Percentiles rank a stretch among this genome's conserved stretches.
Evolutionary conservation across 257 asterid genomes (phyloP).

Genomic region (Nicotiana obtusifolia): DNA sequence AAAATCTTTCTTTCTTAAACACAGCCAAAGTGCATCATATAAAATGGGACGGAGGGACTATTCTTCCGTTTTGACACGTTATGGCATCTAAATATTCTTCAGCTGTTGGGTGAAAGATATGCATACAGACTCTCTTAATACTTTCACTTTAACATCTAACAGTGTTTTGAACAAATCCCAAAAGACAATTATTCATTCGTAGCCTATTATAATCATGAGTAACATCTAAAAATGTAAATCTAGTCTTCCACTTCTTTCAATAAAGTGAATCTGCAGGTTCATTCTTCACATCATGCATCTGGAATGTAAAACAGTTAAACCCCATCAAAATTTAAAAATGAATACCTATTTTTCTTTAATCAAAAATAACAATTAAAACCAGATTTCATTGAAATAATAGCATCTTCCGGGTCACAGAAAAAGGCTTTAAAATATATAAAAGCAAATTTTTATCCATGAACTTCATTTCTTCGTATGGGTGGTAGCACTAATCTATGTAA

Average conservation of each 20-base stretch:
- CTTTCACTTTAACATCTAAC: background rate
- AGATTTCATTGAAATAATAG: too few relatives aligned
- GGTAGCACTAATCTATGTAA: background rate
- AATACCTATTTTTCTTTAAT: background rate
- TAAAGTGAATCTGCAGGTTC: background rate
- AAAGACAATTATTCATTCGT: background rate
- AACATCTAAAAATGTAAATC: background rate
- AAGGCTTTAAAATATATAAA: background rate
- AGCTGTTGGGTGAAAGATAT: background rate
- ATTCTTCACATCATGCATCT: background rate
- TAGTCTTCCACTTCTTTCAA: background rate
- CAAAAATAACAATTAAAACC: background rate
- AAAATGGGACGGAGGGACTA: too few relatives aligned
- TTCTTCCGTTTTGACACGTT: too few relatives aligned
- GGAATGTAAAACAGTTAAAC: background rate
- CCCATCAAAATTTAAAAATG: background rate
- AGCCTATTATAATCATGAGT: too few relatives aligned
- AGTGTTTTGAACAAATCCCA: background rate
- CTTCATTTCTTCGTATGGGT: background rate
- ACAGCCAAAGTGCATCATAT: too few relatives aligned
- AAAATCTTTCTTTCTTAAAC: too few relatives aligned
- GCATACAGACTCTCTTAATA: background rate
- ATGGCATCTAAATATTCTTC: background rate
- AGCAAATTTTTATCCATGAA: background rate
- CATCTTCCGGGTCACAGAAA: too few relatives aligned